These are phyloP conservation scores for Firmiana major DNA, from an alignment of 345 rosid species.

Conservation along the genomic window DNA sequence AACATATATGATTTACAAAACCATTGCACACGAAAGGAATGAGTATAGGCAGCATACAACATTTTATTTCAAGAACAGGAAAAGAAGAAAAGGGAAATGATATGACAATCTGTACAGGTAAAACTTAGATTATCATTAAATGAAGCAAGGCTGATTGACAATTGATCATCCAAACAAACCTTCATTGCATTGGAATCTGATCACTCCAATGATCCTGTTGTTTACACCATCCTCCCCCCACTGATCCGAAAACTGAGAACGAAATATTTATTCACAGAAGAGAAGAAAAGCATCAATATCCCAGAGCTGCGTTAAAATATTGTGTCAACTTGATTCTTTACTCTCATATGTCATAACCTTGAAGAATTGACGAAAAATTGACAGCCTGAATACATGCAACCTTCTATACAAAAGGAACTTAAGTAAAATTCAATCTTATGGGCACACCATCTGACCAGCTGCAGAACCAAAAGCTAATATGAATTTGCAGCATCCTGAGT, in stretches of 20 bases:
- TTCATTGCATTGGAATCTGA: slow-evolving; percentile 1
- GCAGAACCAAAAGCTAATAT: slow-evolving; percentile 7
- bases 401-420: slow-evolving; percentile 27
- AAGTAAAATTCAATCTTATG: slow-evolving; percentile 8
- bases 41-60: slow-evolving; percentile 15
- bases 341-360: neutral
- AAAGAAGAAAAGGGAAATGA: neutral
- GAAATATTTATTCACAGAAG: slow-evolving; percentile 3
- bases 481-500: slow-evolving; percentile 19
- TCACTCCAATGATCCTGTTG: neutral
- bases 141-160: slow-evolving; percentile 14
- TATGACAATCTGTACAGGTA: slow-evolving; percentile 16
- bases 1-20: too few relatives aligned
- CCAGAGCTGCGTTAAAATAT: neutral
- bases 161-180: neutral
- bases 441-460: slow-evolving; percentile 15
- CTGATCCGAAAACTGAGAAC: neutral
- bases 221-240: slow-evolving; percentile 1
- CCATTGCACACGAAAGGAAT: neutral
- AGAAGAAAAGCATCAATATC: slow-evolving; percentile 1
- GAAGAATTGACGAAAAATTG: slow-evolving; percentile 6
- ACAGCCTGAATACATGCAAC: slow-evolving; percentile 14
- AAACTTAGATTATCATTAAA: neutral
- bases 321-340: neutral
- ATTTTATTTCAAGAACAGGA: neutral